Conservation (phyloP, 108 stramenopile species). For the Cyclotella atomus region DNA sequence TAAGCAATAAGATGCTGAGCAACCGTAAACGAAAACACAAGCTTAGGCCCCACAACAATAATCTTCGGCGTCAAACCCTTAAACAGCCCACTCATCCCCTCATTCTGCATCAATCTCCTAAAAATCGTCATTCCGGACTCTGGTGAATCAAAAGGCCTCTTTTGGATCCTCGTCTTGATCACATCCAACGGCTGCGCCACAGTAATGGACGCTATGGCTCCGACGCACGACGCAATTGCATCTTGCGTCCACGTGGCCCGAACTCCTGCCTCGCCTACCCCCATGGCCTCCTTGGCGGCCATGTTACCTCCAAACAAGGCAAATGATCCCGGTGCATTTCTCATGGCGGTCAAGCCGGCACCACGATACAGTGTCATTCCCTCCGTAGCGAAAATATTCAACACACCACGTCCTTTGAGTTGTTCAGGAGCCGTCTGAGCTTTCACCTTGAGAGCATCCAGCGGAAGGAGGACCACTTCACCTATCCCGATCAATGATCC, state of each 20-base stretch:
- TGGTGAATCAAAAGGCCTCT: constrained; percentile 72
- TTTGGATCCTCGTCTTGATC: constrained; percentile 81
- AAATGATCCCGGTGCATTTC: constrained; percentile 84
- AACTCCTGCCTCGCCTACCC: constrained; percentile 51
- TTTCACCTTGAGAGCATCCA: constrained; percentile 85
- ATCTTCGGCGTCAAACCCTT: constrained; percentile 84
- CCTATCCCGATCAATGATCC: constrained; percentile 81
- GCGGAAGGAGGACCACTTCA: constrained; percentile 77
- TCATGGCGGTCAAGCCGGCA: constrained; percentile 71
- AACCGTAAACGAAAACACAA: constrained; percentile 82
- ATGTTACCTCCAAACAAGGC: constrained; percentile 81
- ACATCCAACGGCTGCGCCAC: constrained; percentile 81
- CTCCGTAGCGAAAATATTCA: constrained; percentile 68
- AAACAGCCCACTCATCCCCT: constrained; percentile 73
- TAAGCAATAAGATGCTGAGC: constrained; percentile 78
- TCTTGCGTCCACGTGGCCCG: constrained; percentile 63
- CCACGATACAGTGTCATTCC: constrained; percentile 70
- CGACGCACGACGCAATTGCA: constrained; percentile 58
- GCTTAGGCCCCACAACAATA: constrained; percentile 80
- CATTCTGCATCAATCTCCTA: constrained; percentile 63
- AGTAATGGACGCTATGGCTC: constrained; percentile 67
- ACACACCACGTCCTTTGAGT: constrained; percentile 65
- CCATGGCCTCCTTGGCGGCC: constrained; percentile 59
- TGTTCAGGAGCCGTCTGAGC: constrained; percentile 79
- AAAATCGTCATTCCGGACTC: constrained; percentile 70